These are phyloP conservation scores for Didymella glomerata DNA, from an alignment of 2,329 filamentous ascomycete genomes.

Conservation along the genomic window DNA sequence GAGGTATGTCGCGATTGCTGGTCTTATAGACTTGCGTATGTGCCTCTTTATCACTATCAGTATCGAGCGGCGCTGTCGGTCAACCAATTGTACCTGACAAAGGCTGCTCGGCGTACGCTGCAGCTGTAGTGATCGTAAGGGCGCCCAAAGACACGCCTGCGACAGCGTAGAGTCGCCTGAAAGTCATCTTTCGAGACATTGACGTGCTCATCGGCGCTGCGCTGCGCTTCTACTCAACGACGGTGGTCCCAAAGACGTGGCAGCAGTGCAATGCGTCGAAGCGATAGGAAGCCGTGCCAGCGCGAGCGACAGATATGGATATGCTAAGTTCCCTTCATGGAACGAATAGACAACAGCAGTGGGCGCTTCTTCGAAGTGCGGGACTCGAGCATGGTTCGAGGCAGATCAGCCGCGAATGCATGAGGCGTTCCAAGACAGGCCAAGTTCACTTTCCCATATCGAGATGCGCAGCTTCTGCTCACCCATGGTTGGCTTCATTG, in stretches of 20 bases:
- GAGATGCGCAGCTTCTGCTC: conserved; percentile 2
- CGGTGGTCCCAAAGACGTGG: not conserved
- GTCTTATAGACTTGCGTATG: conserved; percentile 24
- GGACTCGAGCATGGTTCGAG: conserved; percentile 20
- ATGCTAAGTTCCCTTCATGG: conserved; percentile 17
- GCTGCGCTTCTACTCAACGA: conserved; percentile 2
- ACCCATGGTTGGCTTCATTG: conserved; percentile 8
- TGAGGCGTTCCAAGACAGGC: conserved; percentile 26
- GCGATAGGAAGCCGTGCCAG: conserved; percentile 18
- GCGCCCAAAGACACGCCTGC: conserved; percentile 13
- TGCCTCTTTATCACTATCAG: conserved; percentile 19
- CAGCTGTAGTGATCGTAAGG: conserved; percentile 18
- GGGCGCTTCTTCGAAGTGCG: conserved; percentile 5
- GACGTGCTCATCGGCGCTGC: conserved; percentile 4
- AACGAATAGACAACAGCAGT: conserved; percentile 12
- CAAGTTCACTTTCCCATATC: conserved; percentile 25
- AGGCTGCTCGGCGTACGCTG: conserved; percentile 10
- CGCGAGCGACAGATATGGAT: conserved; percentile 23
- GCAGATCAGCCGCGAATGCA: conserved; percentile 26
- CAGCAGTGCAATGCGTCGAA: not conserved
- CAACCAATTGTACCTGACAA: conserved; percentile 15
- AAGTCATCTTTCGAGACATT: conserved; percentile 8
- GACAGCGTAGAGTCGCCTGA: conserved; percentile 13
- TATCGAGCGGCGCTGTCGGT: not conserved
- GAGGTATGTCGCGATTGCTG: conserved; percentile 26